Evolutionary conservation across 208 protist genomes (phyloP), one percentile per base, ranked within the genome.

Genomic region (Herpetomonas samuelpessoai): DNA sequence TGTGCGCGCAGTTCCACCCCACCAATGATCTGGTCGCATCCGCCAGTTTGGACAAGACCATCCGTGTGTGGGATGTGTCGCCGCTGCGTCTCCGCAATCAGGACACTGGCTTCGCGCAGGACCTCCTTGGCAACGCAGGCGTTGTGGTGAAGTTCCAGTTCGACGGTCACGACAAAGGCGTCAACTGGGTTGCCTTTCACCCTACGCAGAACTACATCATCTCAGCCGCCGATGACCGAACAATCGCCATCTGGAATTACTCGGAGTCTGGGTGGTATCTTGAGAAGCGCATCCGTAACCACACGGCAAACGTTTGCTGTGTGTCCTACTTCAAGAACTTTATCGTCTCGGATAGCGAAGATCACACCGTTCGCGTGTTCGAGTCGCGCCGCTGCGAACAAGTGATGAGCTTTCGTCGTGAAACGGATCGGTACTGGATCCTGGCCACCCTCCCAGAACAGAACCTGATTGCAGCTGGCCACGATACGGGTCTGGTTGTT

Each of bases 1-100:
- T 99, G 98, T 99, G 90, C 66, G 99, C 98, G 16, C 67, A 79
- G 38, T 99, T 99, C 68, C 97, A 99, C 79, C 96, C 97, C 14
- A 83, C 67, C 47, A 85, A 92, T 19, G 93, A 98, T 64, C 75
- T 99, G 6, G 72, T 99, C 10, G 92, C 98, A 6, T 99, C 97
- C 0, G 98, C 96, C 16, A 99, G 98, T 50, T 87, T 99, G 12
- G 99, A 99, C 83, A 91, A 98, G 72, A 99, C 98, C 19, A 92
- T 99, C 35, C 89, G 98, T 14, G 88, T 99, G n/a, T 99, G 99
- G 99, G 98, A 99, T 76, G 96, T 99, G 55, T 96, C 96, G 12
- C 79, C 81, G 7, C 71, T 98, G 21, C 72, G 82, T 39, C 61
- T 81, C 44, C 83, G 82, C 29, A 81, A 74, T 48, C 78, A 88